Evolutionary conservation across 139 green algal genomes (phyloP).

Genomic region (Chlamydomonas incerta): DNA sequence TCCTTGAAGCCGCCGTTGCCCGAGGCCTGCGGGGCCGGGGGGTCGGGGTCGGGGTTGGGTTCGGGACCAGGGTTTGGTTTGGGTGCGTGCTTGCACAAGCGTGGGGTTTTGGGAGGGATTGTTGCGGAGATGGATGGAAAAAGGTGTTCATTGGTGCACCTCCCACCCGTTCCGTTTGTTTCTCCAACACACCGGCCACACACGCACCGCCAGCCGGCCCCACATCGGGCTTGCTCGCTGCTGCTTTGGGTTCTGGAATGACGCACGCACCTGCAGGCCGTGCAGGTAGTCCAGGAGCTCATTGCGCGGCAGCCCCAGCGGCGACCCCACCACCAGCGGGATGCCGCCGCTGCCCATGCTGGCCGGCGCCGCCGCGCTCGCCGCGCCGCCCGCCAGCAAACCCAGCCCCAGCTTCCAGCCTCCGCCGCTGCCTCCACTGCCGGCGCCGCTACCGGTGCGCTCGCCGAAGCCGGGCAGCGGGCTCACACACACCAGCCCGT

Average conservation of each 20-base stretch:
- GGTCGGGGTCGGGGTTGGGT: background rate
- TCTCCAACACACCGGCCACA: no score
- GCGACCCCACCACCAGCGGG: conserved; percentile 30
- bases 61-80: no score
- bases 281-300: conserved; percentile 87
- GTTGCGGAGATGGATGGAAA: no score
- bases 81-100: no score
- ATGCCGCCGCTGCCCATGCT: conserved; percentile 33
- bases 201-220: background rate
- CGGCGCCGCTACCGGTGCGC: background rate
- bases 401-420: background rate
- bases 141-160: no score
- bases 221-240: background rate
- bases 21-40: background rate
- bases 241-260: no score
- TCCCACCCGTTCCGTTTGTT: background rate
- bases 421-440: background rate
- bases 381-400: background rate
- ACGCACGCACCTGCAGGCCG: conserved; percentile 60
- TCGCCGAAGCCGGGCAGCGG: conserved; percentile 33
- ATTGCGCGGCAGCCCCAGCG: conserved; percentile 53
- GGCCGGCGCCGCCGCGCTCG: conserved; percentile 11
- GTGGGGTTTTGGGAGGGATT: no score
- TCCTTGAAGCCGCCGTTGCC: conserved; percentile 35
- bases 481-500: background rate